Base-by-base conservation (phyloP, 371 early-diverging fungal genomes). In the Actinomortierella wolfii region DNA sequence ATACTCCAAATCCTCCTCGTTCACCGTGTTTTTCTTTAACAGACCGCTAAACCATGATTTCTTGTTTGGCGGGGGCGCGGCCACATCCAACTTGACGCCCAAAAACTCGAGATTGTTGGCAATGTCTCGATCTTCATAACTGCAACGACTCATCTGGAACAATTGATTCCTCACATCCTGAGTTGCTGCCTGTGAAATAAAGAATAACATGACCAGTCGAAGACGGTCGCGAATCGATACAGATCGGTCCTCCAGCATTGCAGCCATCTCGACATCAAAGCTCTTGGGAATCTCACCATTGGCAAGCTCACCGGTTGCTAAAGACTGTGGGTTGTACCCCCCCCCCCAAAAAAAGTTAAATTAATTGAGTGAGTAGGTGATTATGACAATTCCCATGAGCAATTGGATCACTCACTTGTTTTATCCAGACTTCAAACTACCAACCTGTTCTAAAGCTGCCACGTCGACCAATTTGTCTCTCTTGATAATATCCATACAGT, bases 131-230 rank as follows among this genome's bases (percentile, higher is more conserved):
- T 90, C 89, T 8, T 86, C 82, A 49, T 86, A 73, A 34, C 49
- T 56, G 50, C 74, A 73, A 39, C 67, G 67, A 46, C 74, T 73
- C 49, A 73, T 23, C 42, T 73, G 74, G 57, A 73, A 73, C 14
- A 67, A 57, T 20, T 66, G 59, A n/a, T 73, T 73, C 8, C 74
- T 62, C 57, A 54, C 18, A 13, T 81, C 82, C 79, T 80, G 46
- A 83, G 81, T 57, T 73, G 92, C 61, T 83, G 90, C 46, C 82
- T 92, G 54, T 82, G 83, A 51, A 45, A 94, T 89, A 42, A 95
- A 92, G 80, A 90, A 93, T 17, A 96, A 58, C 83, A 95, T 83
- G 57, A 97, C 78, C 52, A 96, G 76, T 11, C 98, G 93, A 51
- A 96, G 69, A 69, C 96, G 96, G 73, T 94, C 91, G 51, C 80